Evolutionary conservation across 2,329 filamentous ascomycete genomes (phyloP).

Genomic region (Byssothecium circinans): DNA sequence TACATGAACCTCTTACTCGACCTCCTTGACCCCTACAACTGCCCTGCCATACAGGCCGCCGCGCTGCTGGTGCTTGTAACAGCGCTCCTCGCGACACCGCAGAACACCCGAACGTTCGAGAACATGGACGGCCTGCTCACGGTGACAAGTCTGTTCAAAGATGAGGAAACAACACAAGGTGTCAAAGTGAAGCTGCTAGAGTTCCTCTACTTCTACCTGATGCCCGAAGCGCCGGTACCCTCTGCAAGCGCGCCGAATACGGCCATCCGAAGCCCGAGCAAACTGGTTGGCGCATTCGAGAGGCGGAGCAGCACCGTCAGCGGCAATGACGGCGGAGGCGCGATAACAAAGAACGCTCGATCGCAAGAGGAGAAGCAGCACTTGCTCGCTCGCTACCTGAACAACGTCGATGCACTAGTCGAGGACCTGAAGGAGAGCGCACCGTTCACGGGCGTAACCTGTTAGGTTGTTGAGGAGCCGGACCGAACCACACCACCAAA

Average conservation of each 20-base stretch:
- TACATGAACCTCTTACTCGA: slow-evolving; percentile 97
- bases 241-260: slow-evolving; percentile 47
- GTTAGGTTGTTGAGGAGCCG: slow-evolving; percentile 10
- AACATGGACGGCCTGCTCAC: slow-evolving; percentile 87
- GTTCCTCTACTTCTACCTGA: slow-evolving; percentile 97
- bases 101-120: slow-evolving; percentile 91
- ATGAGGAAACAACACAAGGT: slow-evolving; percentile 77
- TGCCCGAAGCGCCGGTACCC: slow-evolving; percentile 72
- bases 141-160: slow-evolving; percentile 90
- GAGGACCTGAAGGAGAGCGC: slow-evolving; percentile 79
- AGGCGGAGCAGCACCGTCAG: slow-evolving; percentile 32
- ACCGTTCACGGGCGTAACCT: slow-evolving; percentile 50
- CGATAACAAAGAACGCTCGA: slow-evolving; percentile 47
- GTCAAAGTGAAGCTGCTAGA: slow-evolving; percentile 97
- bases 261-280: slow-evolving; percentile 40
- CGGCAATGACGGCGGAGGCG: slow-evolving; percentile 33
- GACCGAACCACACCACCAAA: not conserved
- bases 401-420: slow-evolving; percentile 77
- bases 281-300: slow-evolving; percentile 37
- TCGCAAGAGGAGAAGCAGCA: slow-evolving; percentile 81
- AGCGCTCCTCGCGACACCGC: slow-evolving; percentile 80
- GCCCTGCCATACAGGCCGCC: slow-evolving; percentile 86
- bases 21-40: slow-evolving; percentile 86
- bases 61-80: slow-evolving; percentile 89
- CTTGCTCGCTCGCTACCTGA: slow-evolving; percentile 75